Percentiles rank a stretch among this genome's conserved stretches.
Conservation (phyloP, 2,329 filamentous ascomycete species). For the Stagonosporopsis cucurbitacearum region DNA sequence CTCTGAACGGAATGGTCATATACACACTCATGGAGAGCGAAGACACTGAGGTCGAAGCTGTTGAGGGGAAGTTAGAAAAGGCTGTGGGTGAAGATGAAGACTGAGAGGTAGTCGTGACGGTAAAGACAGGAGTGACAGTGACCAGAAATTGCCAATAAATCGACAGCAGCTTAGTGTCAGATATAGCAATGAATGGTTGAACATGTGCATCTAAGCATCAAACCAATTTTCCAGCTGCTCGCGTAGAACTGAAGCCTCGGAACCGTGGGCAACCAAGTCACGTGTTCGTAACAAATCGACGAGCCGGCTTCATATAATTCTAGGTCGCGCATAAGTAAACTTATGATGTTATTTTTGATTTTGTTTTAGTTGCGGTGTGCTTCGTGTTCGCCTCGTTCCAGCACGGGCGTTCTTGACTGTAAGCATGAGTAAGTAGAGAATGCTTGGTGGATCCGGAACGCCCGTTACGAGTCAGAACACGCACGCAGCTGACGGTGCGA, state of each 20-base stretch:
- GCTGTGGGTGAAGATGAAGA: background rate
- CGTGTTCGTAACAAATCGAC: too few species aligned
- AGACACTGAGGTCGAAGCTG: background rate
- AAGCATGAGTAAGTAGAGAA: background rate
- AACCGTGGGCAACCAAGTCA: background rate
- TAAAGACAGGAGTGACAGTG: too few species aligned
- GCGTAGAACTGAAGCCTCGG: background rate
- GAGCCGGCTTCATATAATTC: too few species aligned
- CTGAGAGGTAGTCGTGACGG: background rate
- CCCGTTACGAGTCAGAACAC: background rate
- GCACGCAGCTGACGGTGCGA: background rate
- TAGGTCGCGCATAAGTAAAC: too few species aligned
- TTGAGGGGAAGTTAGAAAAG: background rate
- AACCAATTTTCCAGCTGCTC: background rate
- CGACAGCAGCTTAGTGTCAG: background rate
- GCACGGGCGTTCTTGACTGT: background rate
- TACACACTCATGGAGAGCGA: conserved; percentile 26
- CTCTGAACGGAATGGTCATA: conserved; percentile 43
- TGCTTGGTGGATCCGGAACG: background rate
- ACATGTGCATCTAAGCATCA: background rate
- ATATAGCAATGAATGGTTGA: background rate
- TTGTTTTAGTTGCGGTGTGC: background rate
- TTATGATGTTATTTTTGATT: too few species aligned
- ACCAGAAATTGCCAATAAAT: background rate
- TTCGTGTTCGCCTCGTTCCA: background rate